Conservation (phyloP, 495 filamentous ascomycete species). For the Jackrogersella multiformis region DNA sequence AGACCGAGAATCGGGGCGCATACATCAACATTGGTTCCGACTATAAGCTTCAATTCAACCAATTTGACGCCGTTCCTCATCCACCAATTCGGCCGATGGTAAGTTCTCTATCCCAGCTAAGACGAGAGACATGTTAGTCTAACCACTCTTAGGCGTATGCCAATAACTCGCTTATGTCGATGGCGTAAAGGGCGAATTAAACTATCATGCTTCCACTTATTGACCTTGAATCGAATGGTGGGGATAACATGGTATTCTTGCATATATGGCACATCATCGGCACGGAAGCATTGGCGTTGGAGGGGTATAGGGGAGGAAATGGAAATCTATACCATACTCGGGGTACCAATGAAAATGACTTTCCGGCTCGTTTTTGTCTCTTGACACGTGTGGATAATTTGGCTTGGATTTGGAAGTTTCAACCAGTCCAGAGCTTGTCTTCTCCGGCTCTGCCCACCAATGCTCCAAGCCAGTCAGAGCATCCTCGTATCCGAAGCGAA, state of each 20-base stretch:
- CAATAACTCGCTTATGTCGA: conserved; percentile 78
- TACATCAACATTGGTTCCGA: conserved; percentile 97
- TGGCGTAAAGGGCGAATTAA: conserved; percentile 51
- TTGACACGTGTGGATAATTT: neutral
- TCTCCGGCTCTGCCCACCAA: conserved; percentile 53
- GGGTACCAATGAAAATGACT: conserved; percentile 24
- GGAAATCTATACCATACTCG: conserved; percentile 34
- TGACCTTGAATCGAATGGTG: conserved; percentile 35
- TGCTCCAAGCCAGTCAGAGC: conserved; percentile 58
- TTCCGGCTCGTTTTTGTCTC: neutral
- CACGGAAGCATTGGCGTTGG: conserved; percentile 43
- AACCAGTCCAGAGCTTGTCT: conserved; percentile 49
- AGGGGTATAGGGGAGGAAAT: conserved; percentile 31
- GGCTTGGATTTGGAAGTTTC: conserved; percentile 10
- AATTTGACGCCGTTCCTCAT: conserved; percentile 97
- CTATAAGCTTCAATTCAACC: conserved; percentile 86
- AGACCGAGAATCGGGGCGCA: conserved; percentile 96
- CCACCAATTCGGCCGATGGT: conserved; percentile 96
- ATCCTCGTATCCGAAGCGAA: conserved; percentile 50
- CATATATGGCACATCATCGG: conserved; percentile 42
- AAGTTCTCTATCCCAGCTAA: conserved; percentile 43
- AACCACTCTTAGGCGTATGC: conserved; percentile 73
- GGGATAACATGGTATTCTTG: conserved; percentile 40
- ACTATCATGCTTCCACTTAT: conserved; percentile 26
- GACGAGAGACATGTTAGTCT: conserved; percentile 36